These are phyloP conservation scores for Amaranthus cruentus DNA, from an alignment of 148 eudicot genomes.

Conservation along the genomic window DNA sequence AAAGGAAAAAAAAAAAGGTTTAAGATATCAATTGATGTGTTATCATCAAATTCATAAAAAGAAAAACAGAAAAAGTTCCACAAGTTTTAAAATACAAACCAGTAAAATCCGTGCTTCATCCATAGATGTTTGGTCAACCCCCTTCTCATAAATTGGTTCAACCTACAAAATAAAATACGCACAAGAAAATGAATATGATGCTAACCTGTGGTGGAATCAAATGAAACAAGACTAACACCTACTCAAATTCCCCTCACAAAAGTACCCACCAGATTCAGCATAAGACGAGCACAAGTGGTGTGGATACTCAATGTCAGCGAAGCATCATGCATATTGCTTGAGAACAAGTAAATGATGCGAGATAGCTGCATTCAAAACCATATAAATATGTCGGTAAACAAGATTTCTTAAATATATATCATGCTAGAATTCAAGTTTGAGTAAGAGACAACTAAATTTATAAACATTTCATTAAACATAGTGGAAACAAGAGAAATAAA, in stretches of 20 bases:
- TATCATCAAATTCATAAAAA: neutral
- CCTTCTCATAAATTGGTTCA: constrained; percentile 97
- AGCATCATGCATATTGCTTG: constrained; percentile 99
- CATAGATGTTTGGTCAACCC: constrained; percentile 80
- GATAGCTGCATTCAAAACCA: constrained; percentile 60
- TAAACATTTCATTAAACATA: too few relatives aligned
- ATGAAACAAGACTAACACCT: constrained; percentile 14
- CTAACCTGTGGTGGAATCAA: neutral
- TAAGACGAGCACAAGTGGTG: constrained; percentile 95
- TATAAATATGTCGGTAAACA: neutral
- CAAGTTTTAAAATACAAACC: constrained; percentile 33
- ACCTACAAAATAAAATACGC: constrained; percentile 39
- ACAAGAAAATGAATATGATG: neutral
- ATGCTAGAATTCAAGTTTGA: neutral
- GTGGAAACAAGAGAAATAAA: too few relatives aligned
- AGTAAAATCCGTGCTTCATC: constrained; percentile 87
- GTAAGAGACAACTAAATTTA: too few relatives aligned
- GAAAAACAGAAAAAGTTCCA: constrained; percentile 8
- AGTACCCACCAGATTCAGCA: constrained; percentile 80
- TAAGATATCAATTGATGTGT: neutral
- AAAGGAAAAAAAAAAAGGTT: neutral
- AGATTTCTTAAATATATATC: neutral
- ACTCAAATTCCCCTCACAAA: neutral
- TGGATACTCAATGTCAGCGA: constrained; percentile 88
- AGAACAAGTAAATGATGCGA: constrained; percentile 88